phyloP scores from a whole-genome alignment of 2,329 filamentous ascomycete species.

The Pezicula rhizophila region DNA sequence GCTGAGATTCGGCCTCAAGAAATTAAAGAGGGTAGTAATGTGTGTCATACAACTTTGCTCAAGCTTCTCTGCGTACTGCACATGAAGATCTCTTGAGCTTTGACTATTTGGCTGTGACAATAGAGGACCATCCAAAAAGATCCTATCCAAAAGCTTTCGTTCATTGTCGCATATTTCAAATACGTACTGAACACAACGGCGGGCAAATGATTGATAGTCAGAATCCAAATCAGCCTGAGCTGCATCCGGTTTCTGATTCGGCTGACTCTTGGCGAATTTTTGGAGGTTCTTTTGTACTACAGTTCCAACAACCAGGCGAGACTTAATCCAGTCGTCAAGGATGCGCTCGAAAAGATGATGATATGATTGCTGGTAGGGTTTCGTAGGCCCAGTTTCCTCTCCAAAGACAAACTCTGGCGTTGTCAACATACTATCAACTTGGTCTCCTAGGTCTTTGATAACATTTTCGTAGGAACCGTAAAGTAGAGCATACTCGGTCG shows the following conservation, averaged over 20 bases:
- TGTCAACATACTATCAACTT: constrained; percentile 51
- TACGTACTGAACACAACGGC: constrained; percentile 22
- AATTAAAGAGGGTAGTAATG: constrained; percentile 21
- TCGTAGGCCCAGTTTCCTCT: constrained; percentile 19
- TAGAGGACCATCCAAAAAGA: constrained; percentile 24
- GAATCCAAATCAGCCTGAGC: constrained; percentile 10
- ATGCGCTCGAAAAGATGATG: constrained; percentile 47
- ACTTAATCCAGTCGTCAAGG: constrained; percentile 41
- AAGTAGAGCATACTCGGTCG: constrained; percentile 63
- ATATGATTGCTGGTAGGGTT: constrained; percentile 31
- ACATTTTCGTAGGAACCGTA: constrained; percentile 61
- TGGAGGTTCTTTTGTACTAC: constrained; percentile 54
- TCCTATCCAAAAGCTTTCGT: constrained; percentile 20
- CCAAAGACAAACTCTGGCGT: constrained; percentile 37
- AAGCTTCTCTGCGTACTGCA: constrained; percentile 21
- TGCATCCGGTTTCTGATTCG: constrained; percentile 9
- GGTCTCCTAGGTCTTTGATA: constrained; percentile 49
- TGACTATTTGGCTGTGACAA: constrained; percentile 9
- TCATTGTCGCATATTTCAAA: constrained; percentile 28
- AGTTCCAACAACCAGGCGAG: constrained; percentile 40
- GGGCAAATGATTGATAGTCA: constrained; percentile 25
- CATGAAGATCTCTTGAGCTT: constrained; percentile 17
- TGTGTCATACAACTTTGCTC: constrained; percentile 23
- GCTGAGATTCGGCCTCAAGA: constrained; percentile 20
- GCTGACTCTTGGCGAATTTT: constrained; percentile 31